phyloP scores from a whole-genome alignment of 805 yeast genomes.

The Cyberlindnera veronae region DNA sequence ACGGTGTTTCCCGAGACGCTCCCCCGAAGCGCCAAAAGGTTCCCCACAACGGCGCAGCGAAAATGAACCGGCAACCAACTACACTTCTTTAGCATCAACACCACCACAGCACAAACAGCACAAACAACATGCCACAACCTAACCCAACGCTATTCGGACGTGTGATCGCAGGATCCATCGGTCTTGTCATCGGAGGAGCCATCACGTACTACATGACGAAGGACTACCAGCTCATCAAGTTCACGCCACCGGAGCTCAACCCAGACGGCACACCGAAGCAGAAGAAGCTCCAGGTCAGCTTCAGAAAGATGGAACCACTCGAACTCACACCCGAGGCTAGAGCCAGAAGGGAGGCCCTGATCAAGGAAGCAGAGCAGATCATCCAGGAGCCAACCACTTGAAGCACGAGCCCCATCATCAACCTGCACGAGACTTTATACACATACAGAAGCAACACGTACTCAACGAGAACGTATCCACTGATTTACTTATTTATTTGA shows the following conservation, averaged over 20 bases:
- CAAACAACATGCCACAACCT: slow-evolving; percentile 5
- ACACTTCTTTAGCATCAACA: neutral
- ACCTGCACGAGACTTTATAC: neutral
- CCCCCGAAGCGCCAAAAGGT: no score
- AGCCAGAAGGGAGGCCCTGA: slow-evolving; percentile 9
- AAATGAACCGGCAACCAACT: neutral
- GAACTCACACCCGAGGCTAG: slow-evolving; percentile 35
- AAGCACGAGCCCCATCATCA: no score
- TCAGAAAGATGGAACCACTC: slow-evolving; percentile 36
- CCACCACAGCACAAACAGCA: neutral
- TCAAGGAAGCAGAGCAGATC: slow-evolving; percentile 13
- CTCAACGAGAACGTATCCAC: no score
- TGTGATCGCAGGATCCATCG: slow-evolving; percentile 16
- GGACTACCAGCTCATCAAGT: slow-evolving; percentile 34
- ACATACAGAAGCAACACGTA: neutral
- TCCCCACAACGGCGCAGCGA: no score
- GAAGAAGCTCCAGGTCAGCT: slow-evolving; percentile 32
- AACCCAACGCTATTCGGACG: slow-evolving; percentile 15
- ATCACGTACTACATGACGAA: slow-evolving; percentile 20
- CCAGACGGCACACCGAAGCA: slow-evolving; percentile 36
- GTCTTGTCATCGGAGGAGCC: slow-evolving; percentile 16
- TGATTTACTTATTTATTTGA: no score
- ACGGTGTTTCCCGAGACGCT: no score
- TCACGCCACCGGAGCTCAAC: slow-evolving; percentile 37
- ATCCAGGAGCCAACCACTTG: slow-evolving; percentile 18